A percentile compares a stretch with the other conserved stretches of the same genome.
phyloP scores from a whole-genome alignment of 306 rosid genomes.

The Calophaca sinica region DNA sequence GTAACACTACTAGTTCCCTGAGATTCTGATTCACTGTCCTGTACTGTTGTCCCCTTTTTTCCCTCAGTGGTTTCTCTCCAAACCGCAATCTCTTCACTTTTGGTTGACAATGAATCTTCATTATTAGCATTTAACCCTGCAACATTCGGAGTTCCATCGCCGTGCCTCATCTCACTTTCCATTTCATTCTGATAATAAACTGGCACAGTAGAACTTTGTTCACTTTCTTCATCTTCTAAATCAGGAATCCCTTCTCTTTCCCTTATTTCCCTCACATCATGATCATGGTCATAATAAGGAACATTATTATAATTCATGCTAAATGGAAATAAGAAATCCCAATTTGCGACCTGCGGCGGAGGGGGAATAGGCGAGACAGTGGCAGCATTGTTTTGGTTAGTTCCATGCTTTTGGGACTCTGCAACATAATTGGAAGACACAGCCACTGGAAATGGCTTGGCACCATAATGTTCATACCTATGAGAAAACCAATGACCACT shows the following conservation, averaged over 20 bases:
- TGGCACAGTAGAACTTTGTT: background rate
- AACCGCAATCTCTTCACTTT: background rate
- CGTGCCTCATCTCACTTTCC: conserved; percentile 13
- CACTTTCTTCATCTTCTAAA: conserved; percentile 49
- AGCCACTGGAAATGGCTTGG: background rate
- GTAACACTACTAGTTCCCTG: conserved; percentile 27
- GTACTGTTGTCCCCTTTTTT: background rate
- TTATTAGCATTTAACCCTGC: background rate
- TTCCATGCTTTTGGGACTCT: conserved; percentile 40
- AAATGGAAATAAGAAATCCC: conserved; percentile 44
- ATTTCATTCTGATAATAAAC: conserved; percentile 7
- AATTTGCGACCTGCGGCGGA: conserved; percentile 27
- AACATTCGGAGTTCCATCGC: conserved; percentile 3
- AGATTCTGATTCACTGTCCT: conserved; percentile 12
- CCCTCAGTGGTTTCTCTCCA: background rate
- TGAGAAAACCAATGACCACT: conserved; percentile 1
- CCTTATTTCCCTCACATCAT: conserved; percentile 34
- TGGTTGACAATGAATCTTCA: background rate
- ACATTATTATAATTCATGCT: conserved; percentile 15
- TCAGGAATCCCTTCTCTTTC: conserved; percentile 56
- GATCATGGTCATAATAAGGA: conserved; percentile 17
- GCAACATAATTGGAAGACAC: background rate
- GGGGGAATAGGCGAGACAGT: conserved; percentile 22
- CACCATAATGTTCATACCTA: conserved; percentile 20
- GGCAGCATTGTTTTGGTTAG: conserved; percentile 1